These are phyloP conservation scores for Cutaneotrichosporon sp. DNA, from an alignment of 1,284 basidiomycete genomes.

Conservation along the genomic window DNA sequence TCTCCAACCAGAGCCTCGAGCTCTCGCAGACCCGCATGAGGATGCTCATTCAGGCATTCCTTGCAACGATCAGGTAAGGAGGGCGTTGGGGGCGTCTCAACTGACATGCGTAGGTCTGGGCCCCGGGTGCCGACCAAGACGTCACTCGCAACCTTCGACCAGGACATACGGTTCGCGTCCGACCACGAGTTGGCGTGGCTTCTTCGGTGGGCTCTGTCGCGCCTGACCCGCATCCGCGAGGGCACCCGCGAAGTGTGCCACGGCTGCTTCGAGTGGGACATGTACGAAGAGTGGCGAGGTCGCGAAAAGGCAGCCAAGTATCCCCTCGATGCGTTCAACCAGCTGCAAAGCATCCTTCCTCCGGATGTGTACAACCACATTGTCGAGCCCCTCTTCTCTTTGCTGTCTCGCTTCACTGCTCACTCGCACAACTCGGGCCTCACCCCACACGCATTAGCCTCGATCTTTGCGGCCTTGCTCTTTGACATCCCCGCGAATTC, in stretches of 20 bases:
- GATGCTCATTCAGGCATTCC: constrained; percentile 71
- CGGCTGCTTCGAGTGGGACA: constrained; percentile 71
- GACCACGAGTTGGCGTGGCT: constrained; percentile 83
- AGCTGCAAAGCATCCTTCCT: constrained; percentile 55
- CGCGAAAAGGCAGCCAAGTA: constrained; percentile 69
- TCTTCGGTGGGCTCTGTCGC: constrained; percentile 76
- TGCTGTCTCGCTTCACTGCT: constrained; percentile 74
- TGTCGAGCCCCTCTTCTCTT: constrained; percentile 66
- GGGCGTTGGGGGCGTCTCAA: not conserved
- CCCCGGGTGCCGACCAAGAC: constrained; percentile 19
- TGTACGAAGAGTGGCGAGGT: constrained; percentile 72
- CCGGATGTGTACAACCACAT: constrained; percentile 61
- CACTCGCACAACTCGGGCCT: constrained; percentile 76
- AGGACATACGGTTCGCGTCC: constrained; percentile 75
- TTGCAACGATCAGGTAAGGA: constrained; percentile 53
- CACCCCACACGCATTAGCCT: constrained; percentile 75
- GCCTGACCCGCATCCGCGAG: constrained; percentile 62
- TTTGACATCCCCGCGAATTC: constrained; percentile 61
- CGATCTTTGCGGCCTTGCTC: constrained; percentile 81
- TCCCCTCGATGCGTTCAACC: constrained; percentile 66
- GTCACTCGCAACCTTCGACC: constrained; percentile 59
- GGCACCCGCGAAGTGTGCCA: constrained; percentile 60
- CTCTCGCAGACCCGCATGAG: constrained; percentile 68
- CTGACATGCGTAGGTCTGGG: constrained; percentile 1
- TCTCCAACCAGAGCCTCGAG: constrained; percentile 80